Evolutionary conservation across 2,329 filamentous ascomycete genomes (phyloP), one percentile per base, ranked within the genome.

Genomic region (Pseudopyricularia javanii): DNA sequence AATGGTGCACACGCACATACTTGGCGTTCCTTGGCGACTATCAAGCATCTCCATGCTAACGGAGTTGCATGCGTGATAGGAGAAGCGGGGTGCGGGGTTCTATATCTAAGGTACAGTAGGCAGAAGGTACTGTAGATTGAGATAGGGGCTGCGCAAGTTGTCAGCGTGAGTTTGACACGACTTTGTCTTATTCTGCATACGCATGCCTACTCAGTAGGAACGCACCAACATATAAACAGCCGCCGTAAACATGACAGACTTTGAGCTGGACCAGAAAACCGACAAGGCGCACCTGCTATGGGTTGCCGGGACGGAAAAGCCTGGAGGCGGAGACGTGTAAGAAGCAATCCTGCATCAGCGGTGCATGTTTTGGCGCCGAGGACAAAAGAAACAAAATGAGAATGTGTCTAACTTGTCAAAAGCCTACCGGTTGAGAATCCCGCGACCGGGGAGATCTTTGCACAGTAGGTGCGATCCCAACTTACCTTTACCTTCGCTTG

Each of bases 391-490:
- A 26, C 34, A 49, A 17, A 1, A 35, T 11, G 20, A 12, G 17
- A 37, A n/a, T 17, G 2, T 4, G 14, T 8, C n/a, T 26, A 20
- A 32, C n/a, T 35, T 37, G 9, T n/a, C 49, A 51, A 20, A 26
- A 63, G 62, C 5, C 60, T 64, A 14, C 57, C 58, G 12, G 53
- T 64, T 6, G 60, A 64, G 32, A 54, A 63, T 45, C 62, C 62
- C 4, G 54, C 62, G 2, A 63, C 57, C 1, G 61, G 60, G 17
- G 47, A 55, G n/a, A 54, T 62, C 15, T 60, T 63, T 57, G 60
- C 62, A 11, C 30, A 54, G 60, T 58, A 51, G 49, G 49, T 34
- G n/a, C 20, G 26, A 45, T 5, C 40, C 40, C 14, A 22, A 26
- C 40, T 20, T 20, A 45, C 8, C 40, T 22, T 14, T 20, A 20